These are phyloP conservation scores for Eucalyptus camaldulensis DNA, from an alignment of 345 rosid species.

Conservation along the genomic window DNA sequence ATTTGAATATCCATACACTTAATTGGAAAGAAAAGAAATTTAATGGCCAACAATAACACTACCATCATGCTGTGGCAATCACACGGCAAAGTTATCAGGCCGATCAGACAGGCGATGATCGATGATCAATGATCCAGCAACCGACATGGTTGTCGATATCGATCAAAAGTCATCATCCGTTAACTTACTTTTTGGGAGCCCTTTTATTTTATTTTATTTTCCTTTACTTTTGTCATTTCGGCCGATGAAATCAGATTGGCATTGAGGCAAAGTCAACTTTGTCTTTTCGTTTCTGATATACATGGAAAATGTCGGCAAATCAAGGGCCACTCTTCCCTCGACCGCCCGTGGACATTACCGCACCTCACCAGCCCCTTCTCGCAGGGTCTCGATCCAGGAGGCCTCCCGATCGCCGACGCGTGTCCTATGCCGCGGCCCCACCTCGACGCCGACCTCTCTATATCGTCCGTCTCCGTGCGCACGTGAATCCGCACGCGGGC, in stretches of 20 bases:
- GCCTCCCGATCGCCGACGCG: conserved; percentile 3
- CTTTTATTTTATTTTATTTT: neutral
- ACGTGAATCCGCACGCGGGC: neutral
- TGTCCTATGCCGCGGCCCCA: neutral
- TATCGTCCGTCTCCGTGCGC: neutral
- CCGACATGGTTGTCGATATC: accelerated
- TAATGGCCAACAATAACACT: neutral
- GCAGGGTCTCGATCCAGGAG: neutral
- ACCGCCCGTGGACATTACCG: neutral
- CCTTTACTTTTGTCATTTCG: neutral
- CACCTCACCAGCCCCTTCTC: neutral
- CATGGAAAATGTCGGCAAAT: neutral
- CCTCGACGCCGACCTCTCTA: neutral
- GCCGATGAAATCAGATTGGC: neutral
- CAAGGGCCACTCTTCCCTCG: neutral
- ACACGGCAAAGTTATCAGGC: neutral
- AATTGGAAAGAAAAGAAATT: neutral
- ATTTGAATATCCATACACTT: neutral
- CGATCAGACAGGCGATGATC: accelerated
- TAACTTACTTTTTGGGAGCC: neutral
- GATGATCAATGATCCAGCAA: accelerated
- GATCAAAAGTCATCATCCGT: accelerated
- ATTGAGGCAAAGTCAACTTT: neutral
- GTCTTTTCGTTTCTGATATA: neutral
- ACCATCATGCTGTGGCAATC: accelerated